phyloP scores from a whole-genome alignment of 768 basidiomycete species.

The Kwoniella pini region DNA sequence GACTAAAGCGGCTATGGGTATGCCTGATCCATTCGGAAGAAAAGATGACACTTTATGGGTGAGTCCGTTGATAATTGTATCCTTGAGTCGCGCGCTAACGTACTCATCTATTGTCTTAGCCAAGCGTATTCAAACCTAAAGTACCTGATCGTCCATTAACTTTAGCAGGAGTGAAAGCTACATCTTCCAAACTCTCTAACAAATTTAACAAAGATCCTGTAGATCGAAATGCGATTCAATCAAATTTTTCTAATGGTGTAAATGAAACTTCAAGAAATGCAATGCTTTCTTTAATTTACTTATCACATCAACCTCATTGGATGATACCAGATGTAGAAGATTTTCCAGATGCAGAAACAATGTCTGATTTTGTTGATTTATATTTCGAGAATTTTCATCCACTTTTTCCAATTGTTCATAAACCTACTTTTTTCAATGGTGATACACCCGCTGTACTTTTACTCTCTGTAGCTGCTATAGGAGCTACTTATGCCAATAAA shows the following conservation, averaged over 20 bases:
- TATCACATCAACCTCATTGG: slow-evolving; percentile 44
- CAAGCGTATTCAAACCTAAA: slow-evolving; percentile 42
- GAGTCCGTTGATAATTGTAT: background rate
- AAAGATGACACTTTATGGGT: slow-evolving; percentile 46
- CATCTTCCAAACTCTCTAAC: slow-evolving; percentile 25
- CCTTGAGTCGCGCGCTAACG: too few relatives aligned
- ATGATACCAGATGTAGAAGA: slow-evolving; percentile 43
- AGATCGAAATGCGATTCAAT: background rate
- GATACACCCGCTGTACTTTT: slow-evolving; percentile 39
- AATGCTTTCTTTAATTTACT: slow-evolving; percentile 46
- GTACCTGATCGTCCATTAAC: slow-evolving; percentile 42
- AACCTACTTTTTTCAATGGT: slow-evolving; percentile 26
- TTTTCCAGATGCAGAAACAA: slow-evolving; percentile 42
- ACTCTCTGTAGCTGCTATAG: slow-evolving; percentile 37
- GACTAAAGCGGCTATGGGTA: background rate
- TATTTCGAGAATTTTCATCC: slow-evolving; percentile 50
- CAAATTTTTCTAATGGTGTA: slow-evolving; percentile 2
- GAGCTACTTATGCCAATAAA: slow-evolving; percentile 42
- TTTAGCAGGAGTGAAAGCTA: slow-evolving; percentile 39
- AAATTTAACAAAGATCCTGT: slow-evolving; percentile 4
- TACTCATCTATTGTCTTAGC: too few relatives aligned
- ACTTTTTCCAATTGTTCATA: slow-evolving; percentile 41
- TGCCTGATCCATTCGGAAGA: slow-evolving; percentile 37
- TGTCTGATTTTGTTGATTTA: slow-evolving; percentile 46
- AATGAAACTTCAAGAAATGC: slow-evolving; percentile 37